Evolutionary conservation across 1,139 yeast genomes (phyloP).

Genomic region (Saccharomycopsis hybrid): DNA sequence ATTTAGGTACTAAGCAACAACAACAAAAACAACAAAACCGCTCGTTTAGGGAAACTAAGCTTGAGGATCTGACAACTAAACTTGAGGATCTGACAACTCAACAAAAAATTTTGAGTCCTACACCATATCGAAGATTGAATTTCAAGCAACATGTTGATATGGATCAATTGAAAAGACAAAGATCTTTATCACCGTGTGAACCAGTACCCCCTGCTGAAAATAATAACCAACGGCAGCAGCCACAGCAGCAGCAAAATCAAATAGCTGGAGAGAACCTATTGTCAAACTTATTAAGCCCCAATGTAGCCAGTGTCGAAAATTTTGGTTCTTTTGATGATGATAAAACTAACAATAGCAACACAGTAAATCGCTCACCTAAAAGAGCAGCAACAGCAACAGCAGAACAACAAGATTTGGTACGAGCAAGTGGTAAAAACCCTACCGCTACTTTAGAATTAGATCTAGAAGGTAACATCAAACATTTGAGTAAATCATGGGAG

Average conservation of each 20-base stretch:
- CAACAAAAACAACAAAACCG: too few species aligned
- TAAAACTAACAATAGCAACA: neutral
- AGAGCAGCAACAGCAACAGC: neutral
- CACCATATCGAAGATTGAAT: conserved; percentile 7
- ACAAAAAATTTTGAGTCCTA: neutral
- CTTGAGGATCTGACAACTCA: too few species aligned
- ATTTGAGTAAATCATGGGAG: conserved; percentile 74
- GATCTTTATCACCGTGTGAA: conserved; percentile 18
- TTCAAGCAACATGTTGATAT: conserved; percentile 13
- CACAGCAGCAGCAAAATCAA: neutral
- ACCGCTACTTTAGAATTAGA: conserved; percentile 85
- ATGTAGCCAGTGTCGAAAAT: conserved; percentile 3
- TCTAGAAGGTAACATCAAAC: conserved; percentile 69
- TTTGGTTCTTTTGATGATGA: neutral
- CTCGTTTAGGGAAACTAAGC: too few species aligned
- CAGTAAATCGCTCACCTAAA: neutral
- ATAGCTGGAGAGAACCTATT: conserved; percentile 2
- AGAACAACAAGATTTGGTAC: conserved; percentile 12
- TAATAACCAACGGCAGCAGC: neutral
- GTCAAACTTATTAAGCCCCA: conserved; percentile 5
- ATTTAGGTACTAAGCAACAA: too few species aligned
- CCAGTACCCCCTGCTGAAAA: neutral
- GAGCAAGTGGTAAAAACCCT: conserved; percentile 63
- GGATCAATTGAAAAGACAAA: conserved; percentile 9
- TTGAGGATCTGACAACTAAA: too few species aligned